These are phyloP conservation scores for Salvia sclarea DNA, from an alignment of 305 asterid genomes.

Conservation along the genomic window DNA sequence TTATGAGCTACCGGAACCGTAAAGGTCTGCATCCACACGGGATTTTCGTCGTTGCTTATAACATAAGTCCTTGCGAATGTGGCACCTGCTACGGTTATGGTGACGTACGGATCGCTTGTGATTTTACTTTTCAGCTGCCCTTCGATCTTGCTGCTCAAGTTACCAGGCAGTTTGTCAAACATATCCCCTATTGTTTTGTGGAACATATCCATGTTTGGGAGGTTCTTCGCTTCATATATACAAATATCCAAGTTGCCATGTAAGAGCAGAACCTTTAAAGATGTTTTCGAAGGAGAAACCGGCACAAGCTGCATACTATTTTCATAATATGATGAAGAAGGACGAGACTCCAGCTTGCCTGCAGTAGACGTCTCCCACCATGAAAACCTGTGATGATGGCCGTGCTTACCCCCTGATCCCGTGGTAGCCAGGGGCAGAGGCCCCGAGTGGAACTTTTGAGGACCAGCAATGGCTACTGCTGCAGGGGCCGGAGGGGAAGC, in stretches of 20 bases:
- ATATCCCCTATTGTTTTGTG: conserved; percentile 92
- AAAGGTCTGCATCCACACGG: conserved; percentile 92
- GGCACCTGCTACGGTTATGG: conserved; percentile 66
- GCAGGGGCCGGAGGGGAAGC: conserved; percentile 59
- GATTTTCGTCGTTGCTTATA: conserved; percentile 78
- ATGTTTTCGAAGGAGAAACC: conserved; percentile 51
- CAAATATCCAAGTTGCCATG: conserved; percentile 95
- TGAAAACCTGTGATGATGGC: conserved; percentile 56
- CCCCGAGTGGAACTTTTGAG: conserved; percentile 58
- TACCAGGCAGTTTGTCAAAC: conserved; percentile 77
- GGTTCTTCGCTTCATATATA: conserved; percentile 88
- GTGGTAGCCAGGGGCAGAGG: conserved; percentile 47
- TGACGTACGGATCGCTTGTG: conserved; percentile 95
- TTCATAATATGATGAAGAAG: conserved; percentile 31
- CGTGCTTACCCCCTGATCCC: conserved; percentile 46
- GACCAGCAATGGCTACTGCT: conserved; percentile 29
- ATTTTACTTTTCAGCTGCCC: conserved; percentile 73
- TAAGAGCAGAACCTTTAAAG: conserved; percentile 69
- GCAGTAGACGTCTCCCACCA: conserved; percentile 48
- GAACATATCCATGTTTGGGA: conserved; percentile 99
- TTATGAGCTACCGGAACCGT: conserved; percentile 86
- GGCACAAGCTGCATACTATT: conserved; percentile 64
- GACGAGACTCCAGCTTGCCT: conserved; percentile 33
- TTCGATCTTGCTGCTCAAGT: conserved; percentile 66
- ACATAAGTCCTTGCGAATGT: conserved; percentile 86